Evolutionary conservation across 352 stramenopile genomes (phyloP).

Genomic region (Globisporangium camurandrum): DNA sequence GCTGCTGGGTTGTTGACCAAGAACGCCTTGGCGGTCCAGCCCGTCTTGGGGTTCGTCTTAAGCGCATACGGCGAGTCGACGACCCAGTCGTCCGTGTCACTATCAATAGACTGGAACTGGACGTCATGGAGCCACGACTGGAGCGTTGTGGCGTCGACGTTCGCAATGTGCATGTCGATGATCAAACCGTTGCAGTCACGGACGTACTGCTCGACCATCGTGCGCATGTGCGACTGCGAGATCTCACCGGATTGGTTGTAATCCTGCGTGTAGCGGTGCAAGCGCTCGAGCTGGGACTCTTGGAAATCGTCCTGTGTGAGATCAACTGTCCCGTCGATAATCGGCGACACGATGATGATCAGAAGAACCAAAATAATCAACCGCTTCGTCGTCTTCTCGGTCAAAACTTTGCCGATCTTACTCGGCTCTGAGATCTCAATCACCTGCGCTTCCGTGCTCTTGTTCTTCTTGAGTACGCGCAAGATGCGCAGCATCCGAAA

Average conservation of each 20-base stretch:
- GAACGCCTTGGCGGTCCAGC: constrained; percentile 50
- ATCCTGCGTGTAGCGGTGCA: constrained; percentile 79
- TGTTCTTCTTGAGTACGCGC: constrained; percentile 76
- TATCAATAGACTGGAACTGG: constrained; percentile 49
- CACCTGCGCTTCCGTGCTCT: constrained; percentile 41
- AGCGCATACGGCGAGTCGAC: constrained; percentile 27
- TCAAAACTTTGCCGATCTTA: constrained; percentile 93
- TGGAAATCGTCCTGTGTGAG: constrained; percentile 74
- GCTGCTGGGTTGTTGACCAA: constrained; percentile 24
- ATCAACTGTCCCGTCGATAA: constrained; percentile 72
- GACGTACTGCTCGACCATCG: constrained; percentile 63
- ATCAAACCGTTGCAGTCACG: constrained; percentile 68
- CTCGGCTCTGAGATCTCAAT: constrained; percentile 80
- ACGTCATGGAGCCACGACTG: constrained; percentile 46
- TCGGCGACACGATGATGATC: constrained; percentile 82
- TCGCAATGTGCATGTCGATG: constrained; percentile 48
- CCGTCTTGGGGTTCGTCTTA: constrained; percentile 56
- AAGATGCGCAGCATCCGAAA: constrained; percentile 88
- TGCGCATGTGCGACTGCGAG: constrained; percentile 33
- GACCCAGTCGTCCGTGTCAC: constrained; percentile 33
- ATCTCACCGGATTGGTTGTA: constrained; percentile 66
- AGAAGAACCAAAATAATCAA: constrained; percentile 88
- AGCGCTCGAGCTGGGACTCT: constrained; percentile 56
- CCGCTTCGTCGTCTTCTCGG: constrained; percentile 90
- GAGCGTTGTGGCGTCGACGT: constrained; percentile 32